Evolutionary conservation across 2,329 filamentous ascomycete species (phyloP), one percentile per base, ranked within the genome.

Genomic region (Xylaria sp.): DNA sequence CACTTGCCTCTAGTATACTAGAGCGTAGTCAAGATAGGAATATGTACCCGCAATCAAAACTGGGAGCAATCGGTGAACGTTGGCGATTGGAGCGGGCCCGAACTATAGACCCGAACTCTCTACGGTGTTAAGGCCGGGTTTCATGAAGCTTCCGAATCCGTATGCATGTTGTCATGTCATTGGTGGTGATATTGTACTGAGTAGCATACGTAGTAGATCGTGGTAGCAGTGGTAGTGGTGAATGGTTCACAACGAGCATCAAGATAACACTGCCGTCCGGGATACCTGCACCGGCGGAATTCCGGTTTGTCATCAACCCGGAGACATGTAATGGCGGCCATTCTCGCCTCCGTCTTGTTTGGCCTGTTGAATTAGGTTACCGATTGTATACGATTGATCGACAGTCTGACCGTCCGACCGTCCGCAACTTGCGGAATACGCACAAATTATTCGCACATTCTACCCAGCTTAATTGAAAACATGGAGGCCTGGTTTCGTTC

Each of bases 401-500:
- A 51, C 63, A n/a, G 8, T 12, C n/a, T 40, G 21, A 40, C 47
- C 32, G 12, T 57, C 63, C 63, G 66, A 69, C 25, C 8, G 37
- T 66, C 66, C 63, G 66, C 40, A 58, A 58, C 40, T 23, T 63
- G 62, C 63, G 62, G 47, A 58, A 62, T 66, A 62, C 63, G 63
- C 66, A 69, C 66, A 59, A 54, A 44, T 10, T 35, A 35, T 65
- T 3, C 40, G 13, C 16, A 44, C 16, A 58, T 47, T 62, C 32
- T 35, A n/a, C 47, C 32, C 10, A 25, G 48, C 47, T 60, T 48
- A 21, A 32, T 13, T 50, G 64, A 55, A 29, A 54, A 40, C n/a
- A 23, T 32, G n/a, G 29, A 62, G 23, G 23, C 42, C 37, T 60
- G 37, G n/a, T 47, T 12, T 18, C 25, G 35, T 32, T 58, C 1